phyloP scores from a whole-genome alignment of 2,329 filamentous ascomycete genomes.

The Paraphoma chrysanthemicola region DNA sequence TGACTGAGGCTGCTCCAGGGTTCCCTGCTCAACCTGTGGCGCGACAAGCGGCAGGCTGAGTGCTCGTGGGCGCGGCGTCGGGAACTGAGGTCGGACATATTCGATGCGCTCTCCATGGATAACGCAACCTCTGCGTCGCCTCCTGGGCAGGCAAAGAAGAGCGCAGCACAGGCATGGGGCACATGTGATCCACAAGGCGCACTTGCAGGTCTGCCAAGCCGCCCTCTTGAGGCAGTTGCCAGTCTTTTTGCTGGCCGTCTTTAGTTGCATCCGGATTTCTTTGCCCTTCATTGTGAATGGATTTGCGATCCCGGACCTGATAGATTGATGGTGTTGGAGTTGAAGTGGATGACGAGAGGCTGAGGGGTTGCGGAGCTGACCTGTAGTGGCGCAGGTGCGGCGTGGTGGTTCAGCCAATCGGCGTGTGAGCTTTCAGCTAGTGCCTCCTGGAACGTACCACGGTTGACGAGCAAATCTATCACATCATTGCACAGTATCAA shows the following conservation, averaged over 20 bases:
- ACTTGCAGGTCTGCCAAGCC: conserved; percentile 19
- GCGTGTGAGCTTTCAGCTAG: background rate
- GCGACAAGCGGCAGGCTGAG: conserved; percentile 16
- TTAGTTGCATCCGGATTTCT: conserved; percentile 9
- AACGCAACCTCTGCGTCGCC: background rate
- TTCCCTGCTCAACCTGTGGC: conserved; percentile 13
- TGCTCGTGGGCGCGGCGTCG: conserved; percentile 20
- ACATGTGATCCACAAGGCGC: conserved; percentile 20
- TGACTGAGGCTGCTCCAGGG: conserved; percentile 22
- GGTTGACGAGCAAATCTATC: background rate
- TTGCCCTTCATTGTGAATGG: conserved; percentile 6
- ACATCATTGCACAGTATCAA: background rate
- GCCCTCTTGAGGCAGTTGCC: conserved; percentile 8
- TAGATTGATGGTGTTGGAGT: background rate
- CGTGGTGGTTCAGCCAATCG: background rate
- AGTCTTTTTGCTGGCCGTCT: conserved; percentile 13
- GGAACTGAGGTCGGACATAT: conserved; percentile 12
- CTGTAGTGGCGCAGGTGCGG: background rate
- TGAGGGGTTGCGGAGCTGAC: background rate
- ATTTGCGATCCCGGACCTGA: background rate
- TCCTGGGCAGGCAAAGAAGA: conserved; percentile 10
- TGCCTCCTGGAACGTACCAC: background rate
- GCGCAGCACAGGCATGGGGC: conserved; percentile 24
- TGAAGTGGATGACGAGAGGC: background rate
- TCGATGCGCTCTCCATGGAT: background rate